phyloP scores from a whole-genome alignment of 371 early-diverging fungal genomes.

The Batkoa obscura region DNA sequence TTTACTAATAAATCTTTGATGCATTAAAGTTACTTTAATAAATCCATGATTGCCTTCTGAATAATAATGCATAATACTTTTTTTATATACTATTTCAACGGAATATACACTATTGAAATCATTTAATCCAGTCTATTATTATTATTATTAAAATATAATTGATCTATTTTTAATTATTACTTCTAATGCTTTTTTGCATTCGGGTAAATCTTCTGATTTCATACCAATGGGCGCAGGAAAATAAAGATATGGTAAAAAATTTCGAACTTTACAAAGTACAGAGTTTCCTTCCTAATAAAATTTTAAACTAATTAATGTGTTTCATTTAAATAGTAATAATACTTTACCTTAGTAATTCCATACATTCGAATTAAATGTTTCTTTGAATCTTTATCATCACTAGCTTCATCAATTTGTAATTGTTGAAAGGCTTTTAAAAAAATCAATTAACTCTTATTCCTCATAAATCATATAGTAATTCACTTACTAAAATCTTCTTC shows the following conservation, averaged over 20 bases:
- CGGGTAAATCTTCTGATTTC: slow-evolving; percentile 28
- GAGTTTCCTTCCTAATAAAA: slow-evolving; percentile 45
- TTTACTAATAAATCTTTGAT: too few relatives aligned
- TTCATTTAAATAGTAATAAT: too few relatives aligned
- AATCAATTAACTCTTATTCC: too few relatives aligned
- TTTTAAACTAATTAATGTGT: background rate
- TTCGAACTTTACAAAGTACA: slow-evolving; percentile 79
- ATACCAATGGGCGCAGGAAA: slow-evolving; percentile 74
- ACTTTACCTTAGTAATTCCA: slow-evolving; percentile 78
- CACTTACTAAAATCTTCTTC: too few relatives aligned
- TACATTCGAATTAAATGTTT: slow-evolving; percentile 58
- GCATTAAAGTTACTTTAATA: slow-evolving; percentile 41
- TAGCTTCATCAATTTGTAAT: slow-evolving; percentile 77
- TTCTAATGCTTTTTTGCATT: slow-evolving; percentile 29
- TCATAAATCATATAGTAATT: too few relatives aligned
- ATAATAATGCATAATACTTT: slow-evolving; percentile 66
- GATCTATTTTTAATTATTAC: slow-evolving; percentile 15
- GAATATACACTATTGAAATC: too few relatives aligned
- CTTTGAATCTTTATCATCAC: too few relatives aligned
- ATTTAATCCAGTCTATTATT: too few relatives aligned
- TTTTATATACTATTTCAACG: slow-evolving; percentile 44
- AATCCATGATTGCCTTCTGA: slow-evolving; percentile 50
- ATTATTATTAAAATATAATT: too few relatives aligned
- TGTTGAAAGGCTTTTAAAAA: slow-evolving; percentile 73
- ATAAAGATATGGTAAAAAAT: slow-evolving; percentile 93